Percentiles rank a stretch among this genome's conserved stretches.
phyloP scores from a whole-genome alignment of 2,329 filamentous ascomycete species.

The Penicillium sp. region DNA sequence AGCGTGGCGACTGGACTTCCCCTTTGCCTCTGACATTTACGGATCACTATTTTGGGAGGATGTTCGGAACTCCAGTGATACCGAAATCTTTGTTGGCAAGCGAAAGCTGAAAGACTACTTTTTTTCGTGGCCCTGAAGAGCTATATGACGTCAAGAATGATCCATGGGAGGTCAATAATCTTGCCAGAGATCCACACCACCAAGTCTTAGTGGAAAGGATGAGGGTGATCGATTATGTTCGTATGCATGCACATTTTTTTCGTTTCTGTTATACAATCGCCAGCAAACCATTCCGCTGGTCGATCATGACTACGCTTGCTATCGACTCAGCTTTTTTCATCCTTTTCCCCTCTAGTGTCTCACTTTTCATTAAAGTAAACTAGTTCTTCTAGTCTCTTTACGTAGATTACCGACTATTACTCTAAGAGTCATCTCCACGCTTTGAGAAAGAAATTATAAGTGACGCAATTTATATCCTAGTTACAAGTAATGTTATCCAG shows the following conservation, averaged over 20 bases:
- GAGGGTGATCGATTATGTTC: slow-evolving; percentile 23
- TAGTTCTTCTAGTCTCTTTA: no score
- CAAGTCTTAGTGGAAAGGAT: slow-evolving; percentile 40
- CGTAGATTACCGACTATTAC: no score
- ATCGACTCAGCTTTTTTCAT: neutral
- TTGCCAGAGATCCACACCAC: slow-evolving; percentile 46
- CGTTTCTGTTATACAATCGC: no score
- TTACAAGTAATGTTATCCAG: no score
- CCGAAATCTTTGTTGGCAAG: slow-evolving; percentile 45
- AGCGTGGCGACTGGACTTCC: slow-evolving; percentile 57
- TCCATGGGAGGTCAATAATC: slow-evolving; percentile 54
- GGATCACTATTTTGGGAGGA: slow-evolving; percentile 53
- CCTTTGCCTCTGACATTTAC: slow-evolving; percentile 57
- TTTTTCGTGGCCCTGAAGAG: slow-evolving; percentile 52
- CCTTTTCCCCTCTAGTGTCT: neutral
- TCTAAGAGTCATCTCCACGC: no score
- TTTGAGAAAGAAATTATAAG: no score
- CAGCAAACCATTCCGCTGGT: neutral
- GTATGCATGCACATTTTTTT: neutral
- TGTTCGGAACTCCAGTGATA: slow-evolving; percentile 46
- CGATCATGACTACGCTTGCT: neutral
- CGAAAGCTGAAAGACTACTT: slow-evolving; percentile 53
- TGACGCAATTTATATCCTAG: no score
- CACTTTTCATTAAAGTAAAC: no score
- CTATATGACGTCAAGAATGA: slow-evolving; percentile 56